These are phyloP conservation scores for Cladorrhinum samala DNA, from an alignment of 495 filamentous ascomycete species.

Conservation along the genomic window DNA sequence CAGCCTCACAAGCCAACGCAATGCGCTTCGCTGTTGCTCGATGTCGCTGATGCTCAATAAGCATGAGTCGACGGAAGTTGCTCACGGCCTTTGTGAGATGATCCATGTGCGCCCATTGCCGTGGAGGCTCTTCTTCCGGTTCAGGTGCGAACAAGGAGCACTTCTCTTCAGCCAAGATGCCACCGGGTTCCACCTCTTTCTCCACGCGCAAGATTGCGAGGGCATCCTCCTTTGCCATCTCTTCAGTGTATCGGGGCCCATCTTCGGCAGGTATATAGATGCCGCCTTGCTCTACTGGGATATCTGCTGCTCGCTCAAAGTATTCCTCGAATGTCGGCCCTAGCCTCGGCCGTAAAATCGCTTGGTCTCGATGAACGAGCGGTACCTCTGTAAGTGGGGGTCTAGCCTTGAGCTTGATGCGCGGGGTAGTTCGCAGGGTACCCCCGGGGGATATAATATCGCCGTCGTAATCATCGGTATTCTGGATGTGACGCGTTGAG, in stretches of 20 bases:
- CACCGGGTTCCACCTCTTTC: conserved; percentile 64
- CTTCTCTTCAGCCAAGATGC: conserved; percentile 61
- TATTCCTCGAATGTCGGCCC: conserved; percentile 49
- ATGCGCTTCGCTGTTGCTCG: conserved; percentile 56
- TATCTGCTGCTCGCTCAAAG: conserved; percentile 36
- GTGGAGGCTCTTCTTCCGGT: conserved; percentile 63
- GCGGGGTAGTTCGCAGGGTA: conserved; percentile 27
- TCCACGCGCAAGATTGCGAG: conserved; percentile 54
- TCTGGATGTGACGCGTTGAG: conserved; percentile 27
- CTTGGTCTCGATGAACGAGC: conserved; percentile 49
- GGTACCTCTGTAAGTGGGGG: conserved; percentile 36
- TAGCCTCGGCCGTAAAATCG: conserved; percentile 39
- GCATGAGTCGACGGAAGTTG: conserved; percentile 71
- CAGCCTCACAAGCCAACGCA: conserved; percentile 52
- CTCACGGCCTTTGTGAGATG: conserved; percentile 76
- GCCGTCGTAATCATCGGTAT: conserved; percentile 27
- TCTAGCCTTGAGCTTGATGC: conserved; percentile 39
- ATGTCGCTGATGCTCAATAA: conserved; percentile 71
- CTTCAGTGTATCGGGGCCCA: conserved; percentile 44
- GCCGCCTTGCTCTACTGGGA: conserved; percentile 44
- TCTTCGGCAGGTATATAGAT: conserved; percentile 49
- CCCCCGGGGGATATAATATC: conserved; percentile 16
- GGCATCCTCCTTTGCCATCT: conserved; percentile 48
- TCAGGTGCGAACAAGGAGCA: conserved; percentile 76
- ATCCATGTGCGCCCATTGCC: conserved; percentile 78